Percentiles rank a stretch among this genome's conserved stretches.
These are phyloP conservation scores for Teratosphaeria zuluensis DNA, from an alignment of 2,329 filamentous ascomycete species.

Conservation along the genomic window DNA sequence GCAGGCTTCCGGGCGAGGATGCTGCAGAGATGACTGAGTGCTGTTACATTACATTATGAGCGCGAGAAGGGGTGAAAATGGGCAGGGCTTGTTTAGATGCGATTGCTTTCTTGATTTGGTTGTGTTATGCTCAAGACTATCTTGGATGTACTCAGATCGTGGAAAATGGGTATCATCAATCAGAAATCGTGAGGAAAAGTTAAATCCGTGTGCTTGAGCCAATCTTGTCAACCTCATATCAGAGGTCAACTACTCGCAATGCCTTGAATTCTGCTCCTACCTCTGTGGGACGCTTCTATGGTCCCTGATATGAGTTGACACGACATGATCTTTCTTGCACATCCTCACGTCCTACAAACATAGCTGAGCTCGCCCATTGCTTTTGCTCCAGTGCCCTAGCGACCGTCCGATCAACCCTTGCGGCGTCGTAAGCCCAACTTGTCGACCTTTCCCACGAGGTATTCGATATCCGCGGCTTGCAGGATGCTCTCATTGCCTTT, in stretches of 20 bases:
- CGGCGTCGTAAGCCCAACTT: neutral
- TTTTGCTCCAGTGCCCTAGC: neutral
- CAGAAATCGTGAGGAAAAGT: neutral
- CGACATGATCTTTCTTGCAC: neutral
- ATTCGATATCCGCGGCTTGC: neutral
- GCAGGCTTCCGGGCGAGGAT: neutral
- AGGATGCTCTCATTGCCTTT: neutral
- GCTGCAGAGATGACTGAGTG: neutral
- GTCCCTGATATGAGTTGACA: neutral
- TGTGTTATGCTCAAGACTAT: neutral
- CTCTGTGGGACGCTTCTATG: too few species aligned
- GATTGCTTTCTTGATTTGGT: neutral
- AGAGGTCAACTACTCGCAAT: neutral
- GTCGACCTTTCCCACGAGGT: neutral
- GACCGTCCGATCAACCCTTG: neutral
- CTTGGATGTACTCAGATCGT: neutral
- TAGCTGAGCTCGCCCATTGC: neutral
- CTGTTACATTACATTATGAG: neutral
- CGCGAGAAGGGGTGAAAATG: neutral
- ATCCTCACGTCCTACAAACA: neutral
- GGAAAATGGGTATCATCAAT: neutral
- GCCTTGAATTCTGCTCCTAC: too few species aligned
- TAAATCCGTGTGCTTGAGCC: neutral
- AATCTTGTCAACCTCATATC: neutral
- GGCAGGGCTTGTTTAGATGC: neutral